phyloP scores from a whole-genome alignment of 2,329 filamentous ascomycete species.

The Exophiala sp. region DNA sequence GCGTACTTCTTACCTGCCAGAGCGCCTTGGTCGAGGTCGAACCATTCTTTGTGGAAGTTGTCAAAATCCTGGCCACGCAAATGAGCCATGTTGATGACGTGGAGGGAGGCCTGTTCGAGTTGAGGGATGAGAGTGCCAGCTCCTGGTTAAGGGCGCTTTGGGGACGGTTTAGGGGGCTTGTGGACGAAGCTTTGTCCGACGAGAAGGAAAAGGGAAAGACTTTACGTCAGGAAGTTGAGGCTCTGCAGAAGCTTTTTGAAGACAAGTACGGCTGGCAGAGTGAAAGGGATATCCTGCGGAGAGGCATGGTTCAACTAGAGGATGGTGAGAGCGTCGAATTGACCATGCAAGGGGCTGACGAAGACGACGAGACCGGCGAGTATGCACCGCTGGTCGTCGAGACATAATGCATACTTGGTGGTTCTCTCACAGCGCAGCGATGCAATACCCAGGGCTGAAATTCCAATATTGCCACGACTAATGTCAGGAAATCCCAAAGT shows the following conservation, averaged over 20 bases:
- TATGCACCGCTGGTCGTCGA: constrained; percentile 57
- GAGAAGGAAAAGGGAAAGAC: constrained; percentile 31
- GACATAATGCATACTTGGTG: too few species aligned
- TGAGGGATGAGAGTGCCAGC: constrained; percentile 47
- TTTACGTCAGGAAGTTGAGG: constrained; percentile 50
- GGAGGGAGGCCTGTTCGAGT: constrained; percentile 57
- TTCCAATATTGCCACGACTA: too few species aligned
- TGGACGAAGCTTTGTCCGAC: constrained; percentile 45
- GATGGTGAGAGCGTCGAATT: constrained; percentile 59
- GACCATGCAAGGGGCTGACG: constrained; percentile 50
- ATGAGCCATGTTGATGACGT: constrained; percentile 53
- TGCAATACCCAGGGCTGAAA: too few species aligned
- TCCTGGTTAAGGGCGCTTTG: constrained; percentile 50
- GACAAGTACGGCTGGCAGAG: constrained; percentile 53
- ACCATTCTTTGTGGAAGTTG: constrained; percentile 47
- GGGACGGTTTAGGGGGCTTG: constrained; percentile 45
- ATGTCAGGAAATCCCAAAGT: too few species aligned
- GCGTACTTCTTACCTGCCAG: constrained; percentile 52
- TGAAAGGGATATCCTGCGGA: constrained; percentile 48
- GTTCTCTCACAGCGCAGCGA: too few species aligned
- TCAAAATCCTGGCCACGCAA: constrained; percentile 49
- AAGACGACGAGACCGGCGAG: constrained; percentile 59
- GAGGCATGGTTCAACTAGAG: constrained; percentile 55
- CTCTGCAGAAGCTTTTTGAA: constrained; percentile 51
- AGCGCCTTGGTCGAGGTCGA: constrained; percentile 46